Percentiles rank a stretch among this genome's conserved stretches.
Conservation (phyloP, 306 rosid genomes). For the Pachyrhizus erosus region DNA sequence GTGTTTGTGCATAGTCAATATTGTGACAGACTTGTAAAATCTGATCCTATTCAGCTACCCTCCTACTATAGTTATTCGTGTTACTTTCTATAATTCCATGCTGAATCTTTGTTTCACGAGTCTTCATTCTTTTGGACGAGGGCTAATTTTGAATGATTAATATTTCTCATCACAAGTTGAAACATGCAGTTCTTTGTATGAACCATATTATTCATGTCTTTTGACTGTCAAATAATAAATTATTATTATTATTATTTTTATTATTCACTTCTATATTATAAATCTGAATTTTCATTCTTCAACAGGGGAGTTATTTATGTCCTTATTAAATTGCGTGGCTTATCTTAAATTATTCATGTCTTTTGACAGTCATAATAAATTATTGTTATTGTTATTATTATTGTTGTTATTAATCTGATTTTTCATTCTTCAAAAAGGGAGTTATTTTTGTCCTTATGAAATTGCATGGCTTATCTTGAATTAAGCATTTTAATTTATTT, state of each 20-base stretch:
- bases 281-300: no score
- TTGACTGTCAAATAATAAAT: neutral
- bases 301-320: no score
- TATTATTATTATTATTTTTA: no score
- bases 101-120: neutral
- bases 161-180: neutral
- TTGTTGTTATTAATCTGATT: no score
- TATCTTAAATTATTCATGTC: no score
- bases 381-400: no score
- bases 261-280: no score
- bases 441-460: neutral
- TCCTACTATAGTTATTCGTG: neutral
- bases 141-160: neutral
- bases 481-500: neutral
- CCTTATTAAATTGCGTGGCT: no score
- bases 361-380: no score
- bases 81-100: neutral
- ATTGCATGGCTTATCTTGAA: neutral
- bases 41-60: neutral
- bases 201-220: neutral
- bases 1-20: conserved; percentile 16
- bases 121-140: neutral
- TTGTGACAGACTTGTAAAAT: neutral
- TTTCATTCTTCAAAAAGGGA: no score
- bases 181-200: neutral